These are phyloP conservation scores for Pythium dissotocum DNA, from an alignment of 352 stramenopile species.

Conservation along the genomic window DNA sequence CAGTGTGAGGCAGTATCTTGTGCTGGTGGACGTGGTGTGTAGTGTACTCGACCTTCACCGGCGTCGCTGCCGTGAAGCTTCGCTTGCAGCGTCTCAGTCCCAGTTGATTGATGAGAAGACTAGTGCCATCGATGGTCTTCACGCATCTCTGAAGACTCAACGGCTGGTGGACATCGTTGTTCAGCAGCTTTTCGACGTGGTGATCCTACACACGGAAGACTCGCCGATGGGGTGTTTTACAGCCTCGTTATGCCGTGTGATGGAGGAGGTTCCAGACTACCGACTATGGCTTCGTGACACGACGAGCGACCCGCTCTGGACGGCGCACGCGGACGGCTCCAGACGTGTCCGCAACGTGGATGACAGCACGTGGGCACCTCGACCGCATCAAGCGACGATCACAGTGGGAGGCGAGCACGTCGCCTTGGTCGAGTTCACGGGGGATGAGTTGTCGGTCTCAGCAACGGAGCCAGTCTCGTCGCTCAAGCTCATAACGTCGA, in stretches of 20 bases:
- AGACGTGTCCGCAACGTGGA: neutral
- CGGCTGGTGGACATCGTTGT: neutral
- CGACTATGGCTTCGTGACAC: slow-evolving; percentile 4
- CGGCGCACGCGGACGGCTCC: neutral
- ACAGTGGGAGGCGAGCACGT: neutral
- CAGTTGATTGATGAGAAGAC: neutral
- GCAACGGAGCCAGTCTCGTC: neutral
- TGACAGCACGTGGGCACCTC: neutral
- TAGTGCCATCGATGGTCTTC: neutral
- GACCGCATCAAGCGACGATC: neutral
- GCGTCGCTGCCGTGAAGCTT: neutral
- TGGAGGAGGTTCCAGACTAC: neutral
- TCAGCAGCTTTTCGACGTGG: neutral
- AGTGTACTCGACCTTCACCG: neutral
- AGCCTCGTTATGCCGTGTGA: neutral
- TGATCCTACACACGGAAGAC: neutral
- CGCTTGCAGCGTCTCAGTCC: neutral
- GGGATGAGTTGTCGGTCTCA: neutral
- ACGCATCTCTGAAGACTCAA: neutral
- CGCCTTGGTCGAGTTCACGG: slow-evolving; percentile 4
- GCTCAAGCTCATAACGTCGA: neutral
- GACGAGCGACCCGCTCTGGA: neutral
- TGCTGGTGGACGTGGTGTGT: neutral
- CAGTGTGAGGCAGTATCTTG: neutral
- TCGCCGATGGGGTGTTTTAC: neutral